Evolutionary conservation across 1,284 basidiomycete genomes (phyloP), one percentile per base, ranked within the genome.

Genomic region (Fomes fomentarius): DNA sequence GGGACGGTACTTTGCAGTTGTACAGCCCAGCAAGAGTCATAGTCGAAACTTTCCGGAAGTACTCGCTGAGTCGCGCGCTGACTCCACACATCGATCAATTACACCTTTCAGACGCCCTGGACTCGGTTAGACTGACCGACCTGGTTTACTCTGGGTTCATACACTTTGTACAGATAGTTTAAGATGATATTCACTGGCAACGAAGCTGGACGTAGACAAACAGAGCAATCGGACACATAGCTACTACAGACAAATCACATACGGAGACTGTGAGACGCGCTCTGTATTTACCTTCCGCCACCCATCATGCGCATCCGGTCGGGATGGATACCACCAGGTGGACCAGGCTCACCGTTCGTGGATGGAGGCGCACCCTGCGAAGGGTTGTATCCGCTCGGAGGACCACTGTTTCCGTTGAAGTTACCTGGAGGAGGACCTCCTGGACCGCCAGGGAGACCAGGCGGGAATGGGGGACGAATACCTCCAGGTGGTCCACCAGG

Each of bases 221-320:
- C 15, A 42, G 31, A 41, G 35, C 15, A 19, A n/a, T 34, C 19
- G 21, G 17, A 11, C 25, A 19, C 15, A 28, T 34, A 22, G 19
- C 2, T 22, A 30, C 21, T 19, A 21, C 7, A 47, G 25, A 28
- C 39, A 47, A 26, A 40, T 17, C 12, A 28, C 12, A 39, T 31
- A 30, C 9, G 9, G 12, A 25, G 38, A 6, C 7, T 12, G 50
- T 42, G 24, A 14, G 19, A 33, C 14, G 28, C 38, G 17, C 26
- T 21, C 21, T 15, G 28, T 11, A 14, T 62, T 62, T 64, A 70
- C 66, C 63, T 62, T 42, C 68, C n/a, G n/a, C n/a, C 65, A 47
- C 76, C 82, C 86, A 94, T 84, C 91, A 94, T 93, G 56, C 91
- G 79, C 69, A 92, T 64, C 57, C 92, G 80, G 72, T 94, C 92